These are phyloP conservation scores for Amauroascus niger DNA, from an alignment of 2,329 filamentous ascomycete genomes.

Conservation along the genomic window DNA sequence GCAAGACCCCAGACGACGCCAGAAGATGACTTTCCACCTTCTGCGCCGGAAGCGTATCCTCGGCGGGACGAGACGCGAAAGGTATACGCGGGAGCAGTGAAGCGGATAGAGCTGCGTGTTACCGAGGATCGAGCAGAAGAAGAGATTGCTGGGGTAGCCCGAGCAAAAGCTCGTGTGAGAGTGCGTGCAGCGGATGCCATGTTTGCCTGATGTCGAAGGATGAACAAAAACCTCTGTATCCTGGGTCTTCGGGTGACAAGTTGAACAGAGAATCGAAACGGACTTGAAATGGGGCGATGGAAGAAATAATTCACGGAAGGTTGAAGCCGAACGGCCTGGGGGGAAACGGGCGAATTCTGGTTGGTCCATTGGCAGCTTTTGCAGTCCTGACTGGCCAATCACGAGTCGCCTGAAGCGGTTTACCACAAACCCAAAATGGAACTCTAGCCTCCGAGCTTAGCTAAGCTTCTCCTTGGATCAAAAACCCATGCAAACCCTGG, in stretches of 20 bases:
- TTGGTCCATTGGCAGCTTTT: not conserved
- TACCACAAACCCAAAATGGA: not conserved
- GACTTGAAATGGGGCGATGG: not conserved
- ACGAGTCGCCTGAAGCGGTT: not conserved
- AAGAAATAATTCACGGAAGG: not conserved
- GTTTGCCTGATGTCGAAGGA: slow-evolving; percentile 15
- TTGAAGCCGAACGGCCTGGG: not conserved
- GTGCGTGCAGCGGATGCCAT: slow-evolving; percentile 37
- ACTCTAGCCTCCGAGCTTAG: not conserved
- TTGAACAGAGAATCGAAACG: not conserved
- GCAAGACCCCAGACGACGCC: slow-evolving; percentile 51
- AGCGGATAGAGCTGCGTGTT: slow-evolving; percentile 45
- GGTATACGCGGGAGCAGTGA: slow-evolving; percentile 50
- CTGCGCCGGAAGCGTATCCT: slow-evolving; percentile 60
- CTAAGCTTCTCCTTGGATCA: not conserved
- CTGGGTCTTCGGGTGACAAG: not conserved
- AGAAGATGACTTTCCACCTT: slow-evolving; percentile 44
- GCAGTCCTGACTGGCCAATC: not conserved
- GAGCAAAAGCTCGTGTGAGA: slow-evolving; percentile 36
- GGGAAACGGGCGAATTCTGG: not conserved
- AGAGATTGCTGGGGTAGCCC: slow-evolving; percentile 28
- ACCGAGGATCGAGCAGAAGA: slow-evolving; percentile 33
- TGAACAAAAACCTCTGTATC: not conserved
- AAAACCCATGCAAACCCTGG: not conserved
- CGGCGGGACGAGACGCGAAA: slow-evolving; percentile 67